phyloP scores from a whole-genome alignment of 139 green algal species.

The Coccomyxa sp. region DNA sequence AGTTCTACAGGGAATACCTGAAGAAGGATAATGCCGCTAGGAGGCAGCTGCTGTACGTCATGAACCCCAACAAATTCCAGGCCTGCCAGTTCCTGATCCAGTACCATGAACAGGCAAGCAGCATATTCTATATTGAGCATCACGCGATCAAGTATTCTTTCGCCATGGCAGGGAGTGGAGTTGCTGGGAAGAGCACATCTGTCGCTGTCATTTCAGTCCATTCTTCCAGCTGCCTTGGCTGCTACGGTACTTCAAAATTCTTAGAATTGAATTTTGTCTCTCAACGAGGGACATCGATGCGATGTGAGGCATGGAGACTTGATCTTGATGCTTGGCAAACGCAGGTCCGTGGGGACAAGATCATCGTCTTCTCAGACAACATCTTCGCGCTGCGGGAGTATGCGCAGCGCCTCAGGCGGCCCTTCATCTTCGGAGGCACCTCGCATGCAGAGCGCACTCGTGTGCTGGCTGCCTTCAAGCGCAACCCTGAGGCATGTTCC shows the following conservation, averaged over 20 bases:
- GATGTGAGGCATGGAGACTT: too few relatives aligned
- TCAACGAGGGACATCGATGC: too few relatives aligned
- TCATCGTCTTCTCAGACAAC: conserved; percentile 98
- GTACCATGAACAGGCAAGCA: conserved; percentile 81
- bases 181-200: too few relatives aligned
- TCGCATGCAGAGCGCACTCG: conserved; percentile 83
- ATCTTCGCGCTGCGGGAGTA: conserved; percentile 96
- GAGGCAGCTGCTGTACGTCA: conserved; percentile 87
- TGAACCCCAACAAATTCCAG: conserved; percentile 98
- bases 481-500: conserved; percentile 48
- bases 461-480: conserved; percentile 94
- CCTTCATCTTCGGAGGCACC: conserved; percentile 96
- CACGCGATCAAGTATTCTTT: background rate
- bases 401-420: conserved; percentile 72
- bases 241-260: too few relatives aligned
- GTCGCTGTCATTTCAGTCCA: too few relatives aligned
- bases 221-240: too few relatives aligned
- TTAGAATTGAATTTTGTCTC: too few relatives aligned
- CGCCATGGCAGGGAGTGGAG: background rate
- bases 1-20: conserved; percentile 86
- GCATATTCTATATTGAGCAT: background rate
- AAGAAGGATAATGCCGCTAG: conserved; percentile 54
- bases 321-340: background rate
- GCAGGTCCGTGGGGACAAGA: conserved; percentile 47
- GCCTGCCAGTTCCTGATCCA: conserved; percentile 94